Evolutionary conservation across 306 rosid genomes (phyloP).

Genomic region (Cicer cuneatum): DNA sequence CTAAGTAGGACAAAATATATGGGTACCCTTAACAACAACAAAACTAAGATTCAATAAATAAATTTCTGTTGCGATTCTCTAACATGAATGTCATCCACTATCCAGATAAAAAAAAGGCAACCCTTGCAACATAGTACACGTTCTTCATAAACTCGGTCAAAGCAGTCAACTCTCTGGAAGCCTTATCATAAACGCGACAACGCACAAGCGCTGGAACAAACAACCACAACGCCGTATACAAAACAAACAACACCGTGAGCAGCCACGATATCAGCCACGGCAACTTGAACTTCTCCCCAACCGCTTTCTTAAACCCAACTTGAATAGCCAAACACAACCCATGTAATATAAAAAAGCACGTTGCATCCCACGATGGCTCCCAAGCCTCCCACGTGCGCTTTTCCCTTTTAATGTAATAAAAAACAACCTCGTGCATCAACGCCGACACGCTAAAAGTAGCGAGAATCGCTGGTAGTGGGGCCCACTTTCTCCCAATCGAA

Average conservation of each 20-base stretch:
- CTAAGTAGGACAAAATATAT: no score
- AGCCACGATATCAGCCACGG: conserved; percentile 24
- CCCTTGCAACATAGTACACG: background rate
- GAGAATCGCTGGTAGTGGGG: conserved; percentile 36
- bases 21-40: no score
- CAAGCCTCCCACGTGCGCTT: conserved; percentile 49
- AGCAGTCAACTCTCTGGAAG: conserved; percentile 23
- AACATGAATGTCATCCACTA: no score
- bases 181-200: conserved; percentile 44
- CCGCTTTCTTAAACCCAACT: conserved; percentile 31
- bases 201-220: conserved; percentile 47
- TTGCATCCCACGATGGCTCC: conserved; percentile 52
- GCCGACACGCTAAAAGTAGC: conserved; percentile 40
- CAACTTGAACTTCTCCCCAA: conserved; percentile 24
- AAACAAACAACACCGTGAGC: conserved; percentile 34
- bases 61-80: no score
- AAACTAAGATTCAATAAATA: no score
- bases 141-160: background rate
- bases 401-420: conserved; percentile 48
- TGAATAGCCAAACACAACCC: conserved; percentile 40
- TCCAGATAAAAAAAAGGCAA: background rate
- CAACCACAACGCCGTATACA: conserved; percentile 33
- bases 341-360: conserved; percentile 45
- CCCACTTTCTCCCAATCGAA: conserved; percentile 41
- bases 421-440: conserved; percentile 45